A percentile compares a stretch with the other conserved stretches of the same genome.
phyloP scores from a whole-genome alignment of 768 basidiomycete species.

The Tulasnella sp. region DNA sequence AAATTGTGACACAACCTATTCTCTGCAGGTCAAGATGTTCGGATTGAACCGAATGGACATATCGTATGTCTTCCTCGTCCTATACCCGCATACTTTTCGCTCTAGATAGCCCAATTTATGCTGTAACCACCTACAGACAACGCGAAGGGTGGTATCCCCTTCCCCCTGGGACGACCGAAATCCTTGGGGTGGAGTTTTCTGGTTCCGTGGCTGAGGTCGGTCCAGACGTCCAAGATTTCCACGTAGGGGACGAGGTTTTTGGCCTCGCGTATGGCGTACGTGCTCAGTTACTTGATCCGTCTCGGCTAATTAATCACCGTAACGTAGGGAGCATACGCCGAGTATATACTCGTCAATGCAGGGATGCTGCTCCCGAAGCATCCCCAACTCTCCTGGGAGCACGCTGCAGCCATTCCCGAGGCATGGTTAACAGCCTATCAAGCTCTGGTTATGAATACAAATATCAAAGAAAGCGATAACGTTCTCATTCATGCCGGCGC shows the following conservation, averaged over 20 bases:
- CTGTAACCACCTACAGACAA: slow-evolving; percentile 25
- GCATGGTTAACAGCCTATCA: slow-evolving; percentile 80
- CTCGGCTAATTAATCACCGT: background rate
- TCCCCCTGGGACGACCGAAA: slow-evolving; percentile 69
- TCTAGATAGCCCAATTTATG: background rate
- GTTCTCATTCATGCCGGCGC: slow-evolving; percentile 90
- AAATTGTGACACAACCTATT: background rate
- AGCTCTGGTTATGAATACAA: slow-evolving; percentile 61
- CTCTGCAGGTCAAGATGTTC: slow-evolving; percentile 65
- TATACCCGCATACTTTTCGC: background rate
- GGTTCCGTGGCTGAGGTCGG: slow-evolving; percentile 59
- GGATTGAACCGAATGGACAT: slow-evolving; percentile 90
- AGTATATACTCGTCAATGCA: slow-evolving; percentile 67
- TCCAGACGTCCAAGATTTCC: slow-evolving; percentile 51
- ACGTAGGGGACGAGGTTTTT: slow-evolving; percentile 66
- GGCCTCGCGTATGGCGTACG: slow-evolving; percentile 74
- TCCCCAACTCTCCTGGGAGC: slow-evolving; percentile 65
- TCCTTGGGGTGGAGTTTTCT: slow-evolving; percentile 87
- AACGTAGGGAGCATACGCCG: slow-evolving; percentile 83
- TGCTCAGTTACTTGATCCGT: background rate
- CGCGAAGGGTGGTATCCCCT: slow-evolving; percentile 54
- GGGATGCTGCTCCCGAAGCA: slow-evolving; percentile 75
- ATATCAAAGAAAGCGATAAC: slow-evolving; percentile 64
- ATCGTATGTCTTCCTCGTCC: slow-evolving; percentile 36
- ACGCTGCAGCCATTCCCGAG: slow-evolving; percentile 87